Evolutionary conservation across 345 rosid species (phyloP).

Genomic region (Eutrema yunnanense): DNA sequence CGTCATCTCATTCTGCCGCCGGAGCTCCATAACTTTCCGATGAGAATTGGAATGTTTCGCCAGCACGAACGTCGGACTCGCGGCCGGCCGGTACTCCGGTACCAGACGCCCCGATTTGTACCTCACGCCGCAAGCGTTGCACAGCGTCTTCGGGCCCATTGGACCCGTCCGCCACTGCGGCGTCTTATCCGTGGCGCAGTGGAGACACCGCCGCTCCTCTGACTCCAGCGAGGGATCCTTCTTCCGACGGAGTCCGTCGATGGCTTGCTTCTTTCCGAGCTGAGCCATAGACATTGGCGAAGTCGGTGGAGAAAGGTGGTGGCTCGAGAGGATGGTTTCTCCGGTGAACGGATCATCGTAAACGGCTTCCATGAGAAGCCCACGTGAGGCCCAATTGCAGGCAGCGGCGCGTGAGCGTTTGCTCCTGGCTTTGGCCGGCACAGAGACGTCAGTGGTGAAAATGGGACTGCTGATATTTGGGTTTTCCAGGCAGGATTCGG

Average conservation of each 20-base stretch:
- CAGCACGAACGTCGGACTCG: constrained; percentile 33
- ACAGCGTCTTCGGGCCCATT: constrained; percentile 44
- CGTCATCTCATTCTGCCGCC: constrained; percentile 34
- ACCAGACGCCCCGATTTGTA: constrained; percentile 33
- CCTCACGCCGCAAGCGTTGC: constrained; percentile 71
- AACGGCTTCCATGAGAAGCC: constrained; percentile 43
- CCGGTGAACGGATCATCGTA: constrained; percentile 72
- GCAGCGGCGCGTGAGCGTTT: constrained; percentile 84
- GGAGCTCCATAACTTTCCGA: constrained; percentile 35
- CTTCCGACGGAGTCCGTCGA: constrained; percentile 22
- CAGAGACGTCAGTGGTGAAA: constrained; percentile 51
- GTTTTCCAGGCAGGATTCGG: constrained; percentile 33
- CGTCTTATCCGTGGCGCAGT: constrained; percentile 32
- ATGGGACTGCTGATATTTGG: constrained; percentile 13
- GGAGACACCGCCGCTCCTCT: constrained; percentile 32
- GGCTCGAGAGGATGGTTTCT: constrained; percentile 46
- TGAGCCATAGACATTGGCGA: neutral
- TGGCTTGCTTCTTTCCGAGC: constrained; percentile 12
- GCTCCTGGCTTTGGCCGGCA: constrained; percentile 94
- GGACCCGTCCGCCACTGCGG: constrained; percentile 38
- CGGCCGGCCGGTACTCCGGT: constrained; percentile 33
- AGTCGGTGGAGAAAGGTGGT: constrained; percentile 28
- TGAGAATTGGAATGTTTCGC: constrained; percentile 32
- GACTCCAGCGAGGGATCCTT: constrained; percentile 27
- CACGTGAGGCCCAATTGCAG: constrained; percentile 82